These are phyloP conservation scores for Globisporangium cylindrosporum DNA, from an alignment of 352 stramenopile genomes.

Conservation along the genomic window DNA sequence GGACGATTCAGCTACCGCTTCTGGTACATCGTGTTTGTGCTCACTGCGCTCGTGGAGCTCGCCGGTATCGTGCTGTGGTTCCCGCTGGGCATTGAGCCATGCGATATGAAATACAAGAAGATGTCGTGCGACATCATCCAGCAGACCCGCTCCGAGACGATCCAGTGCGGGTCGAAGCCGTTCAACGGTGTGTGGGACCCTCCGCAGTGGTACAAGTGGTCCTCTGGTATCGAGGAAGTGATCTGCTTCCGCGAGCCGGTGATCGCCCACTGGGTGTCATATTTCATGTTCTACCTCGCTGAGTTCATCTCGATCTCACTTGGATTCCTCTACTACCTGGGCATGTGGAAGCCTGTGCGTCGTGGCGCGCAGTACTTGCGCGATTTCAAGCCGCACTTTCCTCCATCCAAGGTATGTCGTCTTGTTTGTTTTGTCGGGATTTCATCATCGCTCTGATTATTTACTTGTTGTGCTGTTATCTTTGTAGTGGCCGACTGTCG, in stretches of 20 bases:
- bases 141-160: constrained; percentile 36
- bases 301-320: constrained; percentile 75
- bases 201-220: constrained; percentile 65
- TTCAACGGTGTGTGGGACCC: constrained; percentile 77
- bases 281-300: constrained; percentile 69
- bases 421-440: background rate
- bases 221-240: constrained; percentile 51
- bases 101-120: constrained; percentile 55
- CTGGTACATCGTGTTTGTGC: constrained; percentile 70
- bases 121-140: constrained; percentile 57
- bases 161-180: constrained; percentile 51
- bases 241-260: constrained; percentile 61
- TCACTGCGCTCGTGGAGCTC: constrained; percentile 62
- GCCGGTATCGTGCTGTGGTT: constrained; percentile 48
- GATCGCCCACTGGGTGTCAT: constrained; percentile 64
- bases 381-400: constrained; percentile 72
- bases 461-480: background rate
- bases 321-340: constrained; percentile 69
- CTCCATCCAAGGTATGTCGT: constrained; percentile 34
- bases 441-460: background rate
- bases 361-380: constrained; percentile 61
- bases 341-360: constrained; percentile 79
- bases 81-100: constrained; percentile 60
- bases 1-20: constrained; percentile 65
- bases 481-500: constrained; percentile 68